Base-by-base conservation (phyloP, 2,329 filamentous ascomycete genomes). In the Plenodomus tracheiphilus region DNA sequence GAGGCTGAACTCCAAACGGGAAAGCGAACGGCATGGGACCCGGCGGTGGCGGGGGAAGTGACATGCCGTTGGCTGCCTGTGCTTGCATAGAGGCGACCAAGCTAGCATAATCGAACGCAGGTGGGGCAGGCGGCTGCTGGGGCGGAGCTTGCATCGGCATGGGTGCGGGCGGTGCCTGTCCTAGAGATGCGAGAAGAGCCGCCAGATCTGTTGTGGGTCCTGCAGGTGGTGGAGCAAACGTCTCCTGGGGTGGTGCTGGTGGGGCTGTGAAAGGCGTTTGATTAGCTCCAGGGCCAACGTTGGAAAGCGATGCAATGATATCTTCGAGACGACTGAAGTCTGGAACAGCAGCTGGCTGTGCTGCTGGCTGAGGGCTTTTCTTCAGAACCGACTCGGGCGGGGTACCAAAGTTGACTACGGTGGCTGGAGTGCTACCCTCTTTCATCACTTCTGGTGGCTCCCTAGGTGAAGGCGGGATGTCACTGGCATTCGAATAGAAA, bases 401-500 rank as follows among this genome's bases (percentile, higher is more conserved):
- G 11, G 58, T 25, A 2, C 76, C 77, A 49, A 79, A 77, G 4
- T 66, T 53, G 18, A 65, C 70, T 4, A 68, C 56, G 1, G 58
- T 39, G 9, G 50, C 56, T 25, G 51, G 28, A 18, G 56, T 38
- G 6, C 54, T 41, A 15, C 46, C 28, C 11, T 60, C 58, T 41
- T 59, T 56, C 10, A 45, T 62, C 28, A 72, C 64, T 46, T 78
- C 71, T 2, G 65, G 43, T 13, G 76, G 77, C 30, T 79, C 77
- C 21, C 72, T 69, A 1, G 77, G 77, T 46, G 71, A 74, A 0
- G 75, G 60, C 10, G 77, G 77, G 42, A 79, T 78, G 46, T 79
- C 77, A 21, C 66, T 70, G 8, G 66, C 60, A 45, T 73, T 66
- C 7, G 68, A 64, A 57, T 80, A 80, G 58, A 75, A 74, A 10